Evolutionary conservation across 768 basidiomycete genomes (phyloP), one percentile per base, ranked within the genome.

Genomic region (Asterophora lycoperdoides): DNA sequence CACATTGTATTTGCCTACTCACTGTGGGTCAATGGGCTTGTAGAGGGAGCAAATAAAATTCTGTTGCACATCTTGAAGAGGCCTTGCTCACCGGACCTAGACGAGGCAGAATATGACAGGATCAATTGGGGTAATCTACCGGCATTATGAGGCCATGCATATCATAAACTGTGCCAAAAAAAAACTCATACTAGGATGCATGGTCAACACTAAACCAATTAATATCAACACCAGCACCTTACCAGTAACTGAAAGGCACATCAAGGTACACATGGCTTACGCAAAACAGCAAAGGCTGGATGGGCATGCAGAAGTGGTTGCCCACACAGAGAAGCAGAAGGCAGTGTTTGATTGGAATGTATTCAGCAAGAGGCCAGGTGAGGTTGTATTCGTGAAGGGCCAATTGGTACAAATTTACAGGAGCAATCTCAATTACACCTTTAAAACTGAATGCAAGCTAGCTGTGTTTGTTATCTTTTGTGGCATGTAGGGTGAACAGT

Each of bases 341-440:
- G 37, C 36, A 1, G 44, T 26, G 0, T 72, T 70, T 23, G 60
- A 70, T 43, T 46, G 40, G 23, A 34, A 23, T 5, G 17, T n/a
- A n/a, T n/a, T n/a, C n/a, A n/a, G n/a, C n/a, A n/a, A 32, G 4
- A 36, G 28, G n/a, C 34, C 52, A 3, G 53, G 58, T 1, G 59
- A 58, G 36, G 56, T 65, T 4, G 33, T 54, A 23, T 71, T 68
- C 46, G 11, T 44, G 2, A 15, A 26, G 4, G 62, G 65, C 0
- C 51, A 67, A 9, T 57, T 72, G 1, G 66, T 69, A 15, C 70
- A 73, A 47, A 40, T 49, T 30, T 42, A 49, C 26, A 18, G 41
- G 32, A 49, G 41, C 23, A 41, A 49, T 17, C 34, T 63, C 0
- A 60, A 63, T 40, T 54, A 58, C 45, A 68, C 62, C 1, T 54